These are phyloP conservation scores for Phytopythium vexans DNA, from an alignment of 352 stramenopile species.

Conservation along the genomic window DNA sequence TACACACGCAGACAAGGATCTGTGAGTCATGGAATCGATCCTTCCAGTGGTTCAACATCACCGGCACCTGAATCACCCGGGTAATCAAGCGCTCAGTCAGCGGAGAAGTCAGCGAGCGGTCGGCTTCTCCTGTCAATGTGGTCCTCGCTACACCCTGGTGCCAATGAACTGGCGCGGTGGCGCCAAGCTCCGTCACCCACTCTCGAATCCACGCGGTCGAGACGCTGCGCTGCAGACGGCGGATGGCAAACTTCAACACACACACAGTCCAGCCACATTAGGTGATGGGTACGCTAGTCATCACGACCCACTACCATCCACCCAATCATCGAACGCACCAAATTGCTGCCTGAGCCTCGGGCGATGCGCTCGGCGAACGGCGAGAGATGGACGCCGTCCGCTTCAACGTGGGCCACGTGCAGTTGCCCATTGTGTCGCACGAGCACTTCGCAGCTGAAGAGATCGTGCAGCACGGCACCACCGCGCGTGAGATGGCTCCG, in stretches of 20 bases:
- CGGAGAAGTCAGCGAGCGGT: no score
- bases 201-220: slow-evolving; percentile 23
- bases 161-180: slow-evolving; percentile 34
- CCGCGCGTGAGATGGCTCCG: not conserved
- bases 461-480: not conserved
- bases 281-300: not conserved
- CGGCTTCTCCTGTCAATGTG: not conserved
- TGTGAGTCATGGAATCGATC: no score
- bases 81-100: no score
- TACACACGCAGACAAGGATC: no score
- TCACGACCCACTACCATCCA: not conserved
- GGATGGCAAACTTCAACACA: slow-evolving; percentile 37
- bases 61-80: no score
- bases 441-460: slow-evolving; percentile 24
- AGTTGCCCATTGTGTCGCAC: slow-evolving; percentile 23
- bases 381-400: slow-evolving; percentile 20
- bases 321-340: not conserved
- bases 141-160: slow-evolving; percentile 6
- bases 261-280: not conserved
- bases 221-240: slow-evolving; percentile 31
- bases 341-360: not conserved
- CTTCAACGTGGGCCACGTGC: slow-evolving; percentile 11
- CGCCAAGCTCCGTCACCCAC: slow-evolving; percentile 30
- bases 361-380: slow-evolving; percentile 19
- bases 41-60: no score